Evolutionary conservation across 2,329 filamentous ascomycete genomes (phyloP), one percentile per base, ranked within the genome.

Genomic region (Grosmannia penicillata): DNA sequence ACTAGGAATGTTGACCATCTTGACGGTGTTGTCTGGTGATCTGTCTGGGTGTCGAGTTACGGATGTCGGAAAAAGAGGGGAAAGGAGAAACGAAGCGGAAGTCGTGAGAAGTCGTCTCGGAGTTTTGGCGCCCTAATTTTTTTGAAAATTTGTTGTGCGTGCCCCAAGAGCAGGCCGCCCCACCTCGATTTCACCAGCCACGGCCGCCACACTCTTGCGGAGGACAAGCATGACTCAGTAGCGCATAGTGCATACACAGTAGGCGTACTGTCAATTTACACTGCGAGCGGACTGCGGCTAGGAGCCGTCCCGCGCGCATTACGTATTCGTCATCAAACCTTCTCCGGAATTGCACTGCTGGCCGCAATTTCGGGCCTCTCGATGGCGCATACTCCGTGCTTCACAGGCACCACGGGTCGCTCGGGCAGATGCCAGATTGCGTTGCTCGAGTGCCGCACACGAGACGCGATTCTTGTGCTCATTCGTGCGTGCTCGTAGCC

Each of bases 1-100:
- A 48, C 46, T 86, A 56, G 82, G 82, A 67, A 86, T 75, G 79
- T 87, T 87, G 66, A 87, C 82, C 82, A 56, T 56, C 47, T 54
- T 56, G 49, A 39, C 53, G 51, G 51, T 46, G 36, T 43, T 46
- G 26, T 29, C n/a, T 41, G 31, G 41, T 30, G 27, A 33, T n/a
- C n/a, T 41, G 39, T 19, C 32, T 38, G 40, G 33, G 36, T 34
- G 36, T 35, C 19, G 26, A 29, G 39, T 29, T 36, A 28, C 28
- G 33, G 24, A 28, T 32, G 38, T 19, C 22, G 18, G 21, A 29
- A 27, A 25, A 24, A 33, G 32, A 29, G 25, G 30, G 37, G 25
- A 37, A 15, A 24, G 19, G 19, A 24, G 22, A 17, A 17, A 14
- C 17, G 14, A 22, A 15, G 22, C 13, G n/a, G n/a, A 31, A 32